These are phyloP conservation scores for Mycocalia duriaeana DNA, from an alignment of 1,284 basidiomycete genomes.

Conservation along the genomic window DNA sequence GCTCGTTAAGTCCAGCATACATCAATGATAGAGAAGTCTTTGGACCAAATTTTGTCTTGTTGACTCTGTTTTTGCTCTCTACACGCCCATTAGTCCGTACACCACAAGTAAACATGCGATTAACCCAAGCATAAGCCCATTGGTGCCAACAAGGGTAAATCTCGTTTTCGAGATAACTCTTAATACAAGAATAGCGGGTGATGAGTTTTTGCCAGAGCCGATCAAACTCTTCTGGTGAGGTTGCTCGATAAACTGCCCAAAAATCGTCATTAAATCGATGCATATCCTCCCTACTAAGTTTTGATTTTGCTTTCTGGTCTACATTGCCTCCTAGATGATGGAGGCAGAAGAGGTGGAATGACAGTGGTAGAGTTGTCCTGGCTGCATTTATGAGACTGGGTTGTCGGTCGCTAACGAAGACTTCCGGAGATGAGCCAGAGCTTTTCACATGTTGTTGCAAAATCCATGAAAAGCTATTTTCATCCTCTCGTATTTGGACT, in stretches of 20 bases:
- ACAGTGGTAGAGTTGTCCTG: constrained; percentile 10
- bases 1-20: constrained; percentile 18
- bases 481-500: constrained; percentile 21
- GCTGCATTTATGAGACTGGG: constrained; percentile 14
- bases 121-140: constrained; percentile 27
- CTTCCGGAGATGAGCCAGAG: constrained; percentile 11
- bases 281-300: constrained; percentile 13
- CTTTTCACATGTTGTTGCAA: constrained; percentile 17
- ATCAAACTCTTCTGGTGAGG: constrained; percentile 25
- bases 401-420: constrained; percentile 14
- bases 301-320: constrained; percentile 11
- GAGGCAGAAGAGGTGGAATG: constrained; percentile 21
- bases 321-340: constrained; percentile 23
- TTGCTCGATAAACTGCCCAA: constrained; percentile 21
- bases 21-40: constrained; percentile 19
- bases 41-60: constrained; percentile 16
- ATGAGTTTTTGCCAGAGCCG: constrained; percentile 13
- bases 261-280: constrained; percentile 16
- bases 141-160: constrained; percentile 19
- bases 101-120: constrained; percentile 21
- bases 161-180: constrained; percentile 19
- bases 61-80: constrained; percentile 23
- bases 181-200: constrained; percentile 10
- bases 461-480: constrained; percentile 19
- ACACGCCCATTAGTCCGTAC: constrained; percentile 22